phyloP scores from a whole-genome alignment of 2,329 filamentous ascomycete species.

The Fusarium devonianum region DNA sequence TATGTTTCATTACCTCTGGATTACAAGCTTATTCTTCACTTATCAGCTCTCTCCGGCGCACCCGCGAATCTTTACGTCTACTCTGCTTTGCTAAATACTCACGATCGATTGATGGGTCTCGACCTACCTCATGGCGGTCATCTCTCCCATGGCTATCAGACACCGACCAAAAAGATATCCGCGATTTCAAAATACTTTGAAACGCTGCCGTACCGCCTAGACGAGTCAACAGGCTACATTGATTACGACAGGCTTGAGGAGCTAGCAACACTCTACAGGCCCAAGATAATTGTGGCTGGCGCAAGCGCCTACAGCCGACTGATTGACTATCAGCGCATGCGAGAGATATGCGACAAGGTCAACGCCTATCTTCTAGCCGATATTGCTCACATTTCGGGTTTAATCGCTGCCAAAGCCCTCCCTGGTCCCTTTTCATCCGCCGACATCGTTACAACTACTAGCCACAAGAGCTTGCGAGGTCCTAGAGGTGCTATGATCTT shows the following conservation, averaged over 20 bases:
- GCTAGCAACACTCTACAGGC: constrained; percentile 85
- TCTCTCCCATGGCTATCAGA: constrained; percentile 96
- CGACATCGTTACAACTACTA: constrained; percentile 97
- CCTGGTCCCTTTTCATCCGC: constrained; percentile 88
- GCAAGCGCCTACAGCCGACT: constrained; percentile 95
- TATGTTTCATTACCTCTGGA: no score
- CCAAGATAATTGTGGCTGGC: constrained; percentile 94
- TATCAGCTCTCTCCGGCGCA: constrained; percentile 76
- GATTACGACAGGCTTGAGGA: constrained; percentile 94
- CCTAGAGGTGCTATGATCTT: constrained; percentile 98
- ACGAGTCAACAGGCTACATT: constrained; percentile 90
- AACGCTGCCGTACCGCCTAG: constrained; percentile 91
- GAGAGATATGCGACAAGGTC: constrained; percentile 87
- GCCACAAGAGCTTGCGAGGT: constrained; percentile 95
- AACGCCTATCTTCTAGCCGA: constrained; percentile 93
- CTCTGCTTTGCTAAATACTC: constrained; percentile 88
- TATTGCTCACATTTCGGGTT: constrained; percentile 96
- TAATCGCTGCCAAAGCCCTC: constrained; percentile 90
- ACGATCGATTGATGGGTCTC: constrained; percentile 96
- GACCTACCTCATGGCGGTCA: constrained; percentile 97
- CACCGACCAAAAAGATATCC: constrained; percentile 93
- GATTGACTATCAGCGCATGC: constrained; percentile 94
- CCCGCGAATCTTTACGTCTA: constrained; percentile 90
- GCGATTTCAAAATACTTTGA: constrained; percentile 99
- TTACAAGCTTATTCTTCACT: constrained; percentile 16